Evolutionary conservation across 495 filamentous ascomycete species (phyloP).

Genomic region (Parmelia sp.): DNA sequence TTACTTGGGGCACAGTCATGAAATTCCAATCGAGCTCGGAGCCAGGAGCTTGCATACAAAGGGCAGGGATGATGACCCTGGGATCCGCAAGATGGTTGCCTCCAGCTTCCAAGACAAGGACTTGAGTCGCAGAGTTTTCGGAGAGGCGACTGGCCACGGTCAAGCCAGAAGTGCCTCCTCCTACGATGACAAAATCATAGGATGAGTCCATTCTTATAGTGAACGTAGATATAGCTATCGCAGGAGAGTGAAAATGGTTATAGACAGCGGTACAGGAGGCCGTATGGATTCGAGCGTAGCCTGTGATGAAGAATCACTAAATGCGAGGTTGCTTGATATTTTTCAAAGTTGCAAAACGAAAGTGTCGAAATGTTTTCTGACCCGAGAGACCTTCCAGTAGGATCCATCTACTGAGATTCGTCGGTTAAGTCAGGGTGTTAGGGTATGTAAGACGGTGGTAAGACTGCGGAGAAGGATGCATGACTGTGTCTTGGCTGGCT

Average conservation of each 20-base stretch:
- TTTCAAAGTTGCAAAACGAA: neutral
- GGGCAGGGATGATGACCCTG: constrained; percentile 41
- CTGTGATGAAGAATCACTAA: neutral
- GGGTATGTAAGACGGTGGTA: no score
- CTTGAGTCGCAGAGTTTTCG: constrained; percentile 35
- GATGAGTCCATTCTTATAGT: neutral
- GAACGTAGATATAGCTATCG: neutral
- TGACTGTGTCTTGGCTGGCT: no score
- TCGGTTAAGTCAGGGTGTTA: no score
- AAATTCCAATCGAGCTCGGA: constrained; percentile 53
- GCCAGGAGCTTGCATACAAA: constrained; percentile 39
- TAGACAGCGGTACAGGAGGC: neutral
- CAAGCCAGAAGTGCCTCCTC: constrained; percentile 26
- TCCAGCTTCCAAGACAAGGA: constrained; percentile 53
- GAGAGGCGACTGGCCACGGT: constrained; percentile 37
- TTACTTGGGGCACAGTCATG: constrained; percentile 43
- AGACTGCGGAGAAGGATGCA: no score
- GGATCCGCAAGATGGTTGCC: constrained; percentile 43
- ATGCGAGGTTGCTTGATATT: neutral
- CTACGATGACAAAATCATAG: constrained; percentile 19
- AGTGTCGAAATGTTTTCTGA: neutral
- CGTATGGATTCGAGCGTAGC: neutral
- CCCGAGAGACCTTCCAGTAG: neutral
- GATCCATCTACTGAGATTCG: neutral
- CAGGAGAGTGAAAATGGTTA: neutral